A percentile compares a stretch with the other conserved stretches of the same genome.
phyloP scores from a whole-genome alignment of 768 basidiomycete genomes.

The Agrocybe chaxingu region DNA sequence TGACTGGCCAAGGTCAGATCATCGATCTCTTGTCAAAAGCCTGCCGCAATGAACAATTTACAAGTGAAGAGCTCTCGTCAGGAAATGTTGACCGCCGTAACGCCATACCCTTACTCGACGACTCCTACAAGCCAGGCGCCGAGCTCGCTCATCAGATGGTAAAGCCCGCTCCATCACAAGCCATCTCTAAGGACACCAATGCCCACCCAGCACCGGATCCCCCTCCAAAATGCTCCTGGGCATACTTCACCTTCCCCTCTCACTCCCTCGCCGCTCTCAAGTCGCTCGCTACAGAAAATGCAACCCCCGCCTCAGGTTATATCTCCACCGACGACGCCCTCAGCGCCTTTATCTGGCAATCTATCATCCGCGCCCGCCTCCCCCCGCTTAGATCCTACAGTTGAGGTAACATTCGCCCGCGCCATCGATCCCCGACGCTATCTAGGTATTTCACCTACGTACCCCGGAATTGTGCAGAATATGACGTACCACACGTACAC shows the following conservation, averaged over 20 bases:
- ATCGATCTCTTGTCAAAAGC: constrained; percentile 21
- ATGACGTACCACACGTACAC: constrained; percentile 19
- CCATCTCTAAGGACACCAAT: neutral
- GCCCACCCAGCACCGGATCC: neutral
- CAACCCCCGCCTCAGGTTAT: constrained; percentile 13
- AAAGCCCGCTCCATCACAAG: neutral
- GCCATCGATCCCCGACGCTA: constrained; percentile 24
- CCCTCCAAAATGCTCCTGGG: constrained; percentile 11
- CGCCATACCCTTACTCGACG: constrained; percentile 17
- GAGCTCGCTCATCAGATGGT: constrained; percentile 6
- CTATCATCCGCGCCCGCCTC: constrained; percentile 20
- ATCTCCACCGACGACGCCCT: constrained; percentile 26
- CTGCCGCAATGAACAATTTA: constrained; percentile 18
- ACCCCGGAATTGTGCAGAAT: constrained; percentile 24
- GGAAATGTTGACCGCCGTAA: constrained; percentile 17
- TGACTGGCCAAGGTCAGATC: constrained; percentile 22
- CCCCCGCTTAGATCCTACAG: constrained; percentile 14
- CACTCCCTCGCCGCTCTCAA: constrained; percentile 17
- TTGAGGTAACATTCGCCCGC: constrained; percentile 17
- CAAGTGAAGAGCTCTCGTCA: constrained; percentile 13
- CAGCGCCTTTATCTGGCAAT: constrained; percentile 25
- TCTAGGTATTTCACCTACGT: constrained; percentile 15
- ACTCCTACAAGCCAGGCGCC: constrained; percentile 1
- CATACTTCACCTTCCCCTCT: constrained; percentile 15
- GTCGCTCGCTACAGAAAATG: constrained; percentile 6